Evolutionary conservation across 139 green algal species (phyloP), one percentile per base, ranked within the genome.

Genomic region (Deuterostichococcus epilithicus): DNA sequence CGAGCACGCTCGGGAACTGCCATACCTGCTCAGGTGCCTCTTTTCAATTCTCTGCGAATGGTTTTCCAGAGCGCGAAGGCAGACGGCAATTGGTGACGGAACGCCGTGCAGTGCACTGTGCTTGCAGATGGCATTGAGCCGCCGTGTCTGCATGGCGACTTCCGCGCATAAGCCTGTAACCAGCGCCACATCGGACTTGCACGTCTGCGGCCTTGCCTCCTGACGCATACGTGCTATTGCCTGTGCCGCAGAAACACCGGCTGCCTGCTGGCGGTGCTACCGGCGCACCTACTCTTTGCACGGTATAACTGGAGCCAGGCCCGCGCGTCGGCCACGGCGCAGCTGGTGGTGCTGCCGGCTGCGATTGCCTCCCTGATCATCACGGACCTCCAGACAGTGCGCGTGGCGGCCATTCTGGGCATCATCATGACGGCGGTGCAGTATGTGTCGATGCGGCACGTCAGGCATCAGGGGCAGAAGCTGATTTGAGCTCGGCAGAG

Each of bases 371-470:
- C 76, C 3, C 28, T 68, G 25, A 42, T 80, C 25, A 8, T 75
- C 5, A 70, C 76, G 18, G 76, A 75, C 34, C 38, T 68, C 3
- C 33, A 42, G 18, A 66, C 68, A 8, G 34, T 72, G 32, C 66
- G 72, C 30, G 42, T 80, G 45, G 33, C 74, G 34, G 68, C 76
- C 28, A 34, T 34, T 1, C 26, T 44, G 58, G 68, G 68, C 23
- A 34, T 75, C 8, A 32, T 10, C 44, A 70, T 70, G 34, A 52
- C 63, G 28, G 68, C 68, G 18, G 26, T 71, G 22, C 76, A 80
- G 22, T 92, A 81, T 77, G 83, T 89, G 58, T 76, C 77, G 68
- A 90, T 86, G 68, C 81, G 82, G 69, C 85, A 88, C 15, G 45
- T 87, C 28, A 70, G 77, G 28, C 68, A 74, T 1, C 76, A 79